These are phyloP conservation scores for Colletotrichum somersetense DNA, from an alignment of 2,329 filamentous ascomycete genomes.

Conservation along the genomic window DNA sequence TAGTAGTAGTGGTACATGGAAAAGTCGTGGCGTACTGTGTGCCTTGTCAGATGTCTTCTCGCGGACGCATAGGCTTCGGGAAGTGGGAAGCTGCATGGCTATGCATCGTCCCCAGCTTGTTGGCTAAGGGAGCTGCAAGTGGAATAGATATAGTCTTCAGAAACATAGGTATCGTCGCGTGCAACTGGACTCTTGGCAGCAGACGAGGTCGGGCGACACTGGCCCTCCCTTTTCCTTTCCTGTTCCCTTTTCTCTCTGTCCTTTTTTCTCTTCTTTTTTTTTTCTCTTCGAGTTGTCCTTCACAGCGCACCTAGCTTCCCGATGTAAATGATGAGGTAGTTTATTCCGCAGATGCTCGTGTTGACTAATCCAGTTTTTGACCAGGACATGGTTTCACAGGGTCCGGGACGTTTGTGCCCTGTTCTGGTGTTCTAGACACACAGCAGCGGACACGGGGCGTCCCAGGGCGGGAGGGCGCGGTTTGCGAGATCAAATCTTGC, in stretches of 20 bases:
- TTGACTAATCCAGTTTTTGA: background rate
- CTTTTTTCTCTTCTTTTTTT: no score
- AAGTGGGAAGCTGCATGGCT: slow-evolving; percentile 31
- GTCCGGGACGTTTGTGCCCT: background rate
- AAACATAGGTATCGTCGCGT: slow-evolving; percentile 8
- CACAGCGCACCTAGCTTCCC: background rate
- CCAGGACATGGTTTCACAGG: slow-evolving; percentile 29
- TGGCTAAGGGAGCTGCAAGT: background rate
- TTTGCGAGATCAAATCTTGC: slow-evolving; percentile 41
- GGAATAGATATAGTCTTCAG: background rate
- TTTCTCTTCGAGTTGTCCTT: no score
- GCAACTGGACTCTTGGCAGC: background rate
- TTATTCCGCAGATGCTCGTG: background rate
- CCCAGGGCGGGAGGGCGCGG: slow-evolving; percentile 37
- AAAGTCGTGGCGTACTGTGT: background rate
- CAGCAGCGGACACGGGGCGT: slow-evolving; percentile 32
- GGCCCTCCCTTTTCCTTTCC: background rate
- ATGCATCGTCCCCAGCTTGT: slow-evolving; percentile 27
- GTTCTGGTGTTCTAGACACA: slow-evolving; percentile 13
- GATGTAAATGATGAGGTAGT: no score
- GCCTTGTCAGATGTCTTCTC: background rate
- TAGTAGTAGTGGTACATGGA: background rate
- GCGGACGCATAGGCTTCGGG: slow-evolving; percentile 24
- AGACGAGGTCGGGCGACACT: background rate
- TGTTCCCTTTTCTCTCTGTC: no score